Evolutionary conservation across 1,284 basidiomycete species (phyloP).

Genomic region (Ceratobasidium sp.): DNA sequence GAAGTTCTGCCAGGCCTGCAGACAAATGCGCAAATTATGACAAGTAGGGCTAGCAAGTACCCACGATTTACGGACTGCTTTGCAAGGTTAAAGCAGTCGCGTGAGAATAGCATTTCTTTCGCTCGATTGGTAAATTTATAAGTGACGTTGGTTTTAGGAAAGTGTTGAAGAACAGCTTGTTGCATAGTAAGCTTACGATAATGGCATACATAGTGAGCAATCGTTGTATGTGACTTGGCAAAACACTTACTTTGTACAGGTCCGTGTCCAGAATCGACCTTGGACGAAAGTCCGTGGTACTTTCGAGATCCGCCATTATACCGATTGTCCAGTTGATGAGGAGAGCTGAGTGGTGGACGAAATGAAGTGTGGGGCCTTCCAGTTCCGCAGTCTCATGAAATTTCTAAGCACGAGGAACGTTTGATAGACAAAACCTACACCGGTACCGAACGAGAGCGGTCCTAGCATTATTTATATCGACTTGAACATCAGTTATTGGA

Average conservation of each 20-base stretch:
- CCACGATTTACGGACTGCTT: slow-evolving; percentile 69
- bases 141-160: slow-evolving; percentile 69
- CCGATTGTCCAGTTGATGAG: not conserved
- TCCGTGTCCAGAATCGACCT: slow-evolving; percentile 90
- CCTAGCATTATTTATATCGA: too few species aligned
- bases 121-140: slow-evolving; percentile 91
- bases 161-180: slow-evolving; percentile 86
- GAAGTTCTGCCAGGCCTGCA: slow-evolving; percentile 70
- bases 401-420: too few species aligned
- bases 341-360: not conserved
- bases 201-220: slow-evolving; percentile 5
- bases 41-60: slow-evolving; percentile 46
- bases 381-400: not conserved
- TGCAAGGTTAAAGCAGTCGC: slow-evolving; percentile 71
- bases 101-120: slow-evolving; percentile 72
- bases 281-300: slow-evolving; percentile 24
- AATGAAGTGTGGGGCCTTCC: not conserved
- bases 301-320: slow-evolving; percentile 17
- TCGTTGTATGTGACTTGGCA: not conserved
- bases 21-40: slow-evolving; percentile 25
- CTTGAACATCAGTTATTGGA: too few species aligned
- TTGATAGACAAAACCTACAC: too few species aligned
- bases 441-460: too few species aligned
- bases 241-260: slow-evolving; percentile 82
- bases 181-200: slow-evolving; percentile 91